phyloP scores from a whole-genome alignment of 2,329 filamentous ascomycete genomes.

The Microsporum ferrugineum region DNA sequence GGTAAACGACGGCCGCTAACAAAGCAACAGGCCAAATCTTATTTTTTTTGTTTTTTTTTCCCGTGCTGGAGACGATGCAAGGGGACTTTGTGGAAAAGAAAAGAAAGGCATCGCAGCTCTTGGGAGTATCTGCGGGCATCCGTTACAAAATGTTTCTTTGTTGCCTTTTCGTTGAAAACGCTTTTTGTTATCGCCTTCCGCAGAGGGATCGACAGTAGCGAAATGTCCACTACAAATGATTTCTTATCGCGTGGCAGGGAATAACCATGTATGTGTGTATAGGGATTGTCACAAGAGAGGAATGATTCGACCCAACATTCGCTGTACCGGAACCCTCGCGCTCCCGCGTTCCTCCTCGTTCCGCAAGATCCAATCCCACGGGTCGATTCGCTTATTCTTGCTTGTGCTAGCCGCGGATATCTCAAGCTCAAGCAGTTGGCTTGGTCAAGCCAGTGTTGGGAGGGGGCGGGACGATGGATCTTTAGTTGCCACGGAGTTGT shows the following conservation, averaged over 20 bases:
- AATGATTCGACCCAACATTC: neutral
- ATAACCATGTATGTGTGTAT: neutral
- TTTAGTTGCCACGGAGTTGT: neutral
- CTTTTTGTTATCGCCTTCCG: neutral
- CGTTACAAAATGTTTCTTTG: neutral
- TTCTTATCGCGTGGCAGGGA: neutral
- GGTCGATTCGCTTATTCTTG: conserved; percentile 2
- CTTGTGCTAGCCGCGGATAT: neutral
- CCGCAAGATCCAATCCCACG: conserved; percentile 1
- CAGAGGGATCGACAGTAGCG: neutral
- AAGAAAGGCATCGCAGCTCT: neutral
- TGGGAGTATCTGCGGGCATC: neutral
- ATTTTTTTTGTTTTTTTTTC: neutral
- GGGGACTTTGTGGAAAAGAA: neutral
- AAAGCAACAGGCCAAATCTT: neutral
- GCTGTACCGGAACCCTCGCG: neutral
- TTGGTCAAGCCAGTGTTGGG: neutral
- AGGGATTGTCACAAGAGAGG: neutral
- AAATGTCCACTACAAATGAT: neutral
- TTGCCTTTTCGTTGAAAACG: neutral
- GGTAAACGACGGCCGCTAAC: neutral
- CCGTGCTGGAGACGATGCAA: neutral
- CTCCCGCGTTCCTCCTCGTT: neutral
- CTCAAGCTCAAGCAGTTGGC: neutral
- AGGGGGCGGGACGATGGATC: neutral